Evolutionary conservation across 306 rosid species (phyloP), one percentile per base, ranked within the genome.

Genomic region (Vigna nakashimae): DNA sequence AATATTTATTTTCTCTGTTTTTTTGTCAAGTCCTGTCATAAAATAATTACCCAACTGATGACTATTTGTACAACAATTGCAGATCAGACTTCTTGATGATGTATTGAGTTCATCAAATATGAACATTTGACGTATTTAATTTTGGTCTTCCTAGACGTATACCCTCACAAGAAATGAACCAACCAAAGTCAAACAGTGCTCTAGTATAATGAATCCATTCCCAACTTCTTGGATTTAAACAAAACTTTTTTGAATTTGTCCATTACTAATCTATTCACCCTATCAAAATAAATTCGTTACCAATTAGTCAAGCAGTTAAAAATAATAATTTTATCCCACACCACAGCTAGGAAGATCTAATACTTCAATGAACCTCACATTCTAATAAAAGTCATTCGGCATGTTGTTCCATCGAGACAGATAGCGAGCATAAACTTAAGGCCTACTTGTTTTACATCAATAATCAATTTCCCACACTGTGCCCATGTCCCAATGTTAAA

Each of bases 241-340:
- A 60, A 60, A 60, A 43, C 20, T 60, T 28, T 43, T 28, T 30
- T 60, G 66, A 60, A 28, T 60, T 60, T 28, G 20, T 13, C 11
- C 18, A 60, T 28, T 14, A 60, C 12, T 12, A 58, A 58, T 58
- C 65, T 24, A 24, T 11, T 2, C 17, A 26, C 13, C 38, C 65
- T 12, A 58, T 58, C 38, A 32, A 40, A 60, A 60, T 60, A 60
- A 60, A 63, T 63, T 16, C 68, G 15, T 34, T 2, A 63, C 46
- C 74, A 79, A 72, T 45, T 72, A 42, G 74, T 53, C 49, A 51
- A 43, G 49, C 69, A 18, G 26, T 17, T 65, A 46, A 42, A 80
- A n/a, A 11, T 32, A 73, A 45, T 18, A 26, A 18, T 46, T 57
- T 57, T 24, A 18, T 38, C 63, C 38, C 16, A 48, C 16, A 26